Base-by-base conservation (phyloP, 352 stramenopile species). In the Pythium brassicae region DNA sequence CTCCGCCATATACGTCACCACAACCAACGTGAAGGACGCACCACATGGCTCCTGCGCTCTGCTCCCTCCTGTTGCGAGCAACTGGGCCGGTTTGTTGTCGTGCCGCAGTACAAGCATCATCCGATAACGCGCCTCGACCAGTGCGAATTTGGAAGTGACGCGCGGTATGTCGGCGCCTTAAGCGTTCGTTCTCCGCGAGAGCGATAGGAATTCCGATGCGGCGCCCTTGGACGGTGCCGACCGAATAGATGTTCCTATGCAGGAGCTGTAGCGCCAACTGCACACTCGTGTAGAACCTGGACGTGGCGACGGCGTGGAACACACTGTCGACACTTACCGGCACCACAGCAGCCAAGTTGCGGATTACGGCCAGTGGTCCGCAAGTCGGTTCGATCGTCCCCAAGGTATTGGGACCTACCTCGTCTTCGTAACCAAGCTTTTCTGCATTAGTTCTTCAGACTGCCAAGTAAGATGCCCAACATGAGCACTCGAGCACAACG, bases 201-300 rank as follows among this genome's bases (percentile, higher is more conserved):
- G 19, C n/a, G 8, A 29, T 15, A 2, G n/a, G 2, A 14, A 29
- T 27, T 3, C 42, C 4, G n/a, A 27, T 23, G 8, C 42, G 8
- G 6, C 26, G 20, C 4, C 19, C 23, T 27, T 29, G 20, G 42
- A 27, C 26, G 2, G 42, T 48, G 7, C 20, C 42, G 2, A 48
- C 15, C 2, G 19, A 37, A 14, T 52, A 52, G 15, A 52, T 19
- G 19, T 35, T 26, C 5, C 26, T 15, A 19, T 22, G 0, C 15
- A 52, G 27, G 4, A 42, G 25, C 25, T 42, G 26, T 26, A 40
- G n/a, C 29, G 25, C 47, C 47, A 52, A 26, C 47, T 52, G 26
- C 14, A 52, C 47, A 4, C 22, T 17, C 47, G 26, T 52, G 27
- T 52, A 52, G 29, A 42, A 42, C 23, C 12, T 25, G 15, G 40